These are phyloP conservation scores for Aspergillus funiculosus DNA, from an alignment of 495 filamentous ascomycete species.

Conservation along the genomic window DNA sequence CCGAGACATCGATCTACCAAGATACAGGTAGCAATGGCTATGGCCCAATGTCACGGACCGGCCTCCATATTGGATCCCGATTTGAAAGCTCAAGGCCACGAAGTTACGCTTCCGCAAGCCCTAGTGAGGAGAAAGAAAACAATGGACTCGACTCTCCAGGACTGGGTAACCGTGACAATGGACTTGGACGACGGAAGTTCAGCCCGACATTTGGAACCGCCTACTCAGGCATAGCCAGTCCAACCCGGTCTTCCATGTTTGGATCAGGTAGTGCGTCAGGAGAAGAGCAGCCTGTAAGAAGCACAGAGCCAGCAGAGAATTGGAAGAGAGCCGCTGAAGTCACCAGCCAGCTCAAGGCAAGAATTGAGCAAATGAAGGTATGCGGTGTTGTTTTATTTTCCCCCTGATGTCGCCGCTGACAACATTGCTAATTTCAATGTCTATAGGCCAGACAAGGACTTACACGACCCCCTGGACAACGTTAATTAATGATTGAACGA, in stretches of 20 bases:
- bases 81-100: constrained; percentile 46
- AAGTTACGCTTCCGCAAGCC: constrained; percentile 61
- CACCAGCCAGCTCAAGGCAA: constrained; percentile 90
- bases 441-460: constrained; percentile 41
- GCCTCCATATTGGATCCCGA: constrained; percentile 34
- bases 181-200: constrained; percentile 39
- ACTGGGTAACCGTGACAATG: constrained; percentile 28
- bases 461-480: constrained; percentile 35
- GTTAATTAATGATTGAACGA: constrained; percentile 34
- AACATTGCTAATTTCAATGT: constrained; percentile 5
- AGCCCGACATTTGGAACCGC: constrained; percentile 44
- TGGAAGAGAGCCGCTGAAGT: constrained; percentile 99
- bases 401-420: not conserved
- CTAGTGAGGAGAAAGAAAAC: constrained; percentile 82
- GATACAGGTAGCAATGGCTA: constrained; percentile 30
- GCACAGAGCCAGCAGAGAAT: constrained; percentile 69
- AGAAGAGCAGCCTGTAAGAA: constrained; percentile 33
- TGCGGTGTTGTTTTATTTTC: constrained; percentile 19
- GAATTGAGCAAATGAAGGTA: constrained; percentile 88
- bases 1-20: constrained; percentile 35
- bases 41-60: constrained; percentile 26
- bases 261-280: constrained; percentile 33
- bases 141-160: constrained; percentile 40
- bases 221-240: constrained; percentile 54
- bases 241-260: constrained; percentile 42